Evolutionary conservation across 768 basidiomycete species (phyloP), one percentile per base, ranked within the genome.

Genomic region (Calocera cornea): DNA sequence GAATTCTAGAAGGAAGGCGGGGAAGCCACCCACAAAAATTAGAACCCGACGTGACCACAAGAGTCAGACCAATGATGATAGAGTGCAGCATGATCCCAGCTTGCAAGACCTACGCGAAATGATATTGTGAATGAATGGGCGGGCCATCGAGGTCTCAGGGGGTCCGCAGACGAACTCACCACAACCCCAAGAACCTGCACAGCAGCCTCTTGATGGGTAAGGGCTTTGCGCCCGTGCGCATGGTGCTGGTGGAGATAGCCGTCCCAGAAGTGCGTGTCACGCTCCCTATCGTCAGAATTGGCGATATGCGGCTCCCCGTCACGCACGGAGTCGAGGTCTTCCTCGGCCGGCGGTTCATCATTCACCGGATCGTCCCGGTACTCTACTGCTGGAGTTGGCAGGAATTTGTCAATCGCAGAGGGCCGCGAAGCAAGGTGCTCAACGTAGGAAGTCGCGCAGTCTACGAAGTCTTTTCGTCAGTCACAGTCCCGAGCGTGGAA

Each of bases 1-100:
- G 31, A 60, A 60, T 60, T 60, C 64, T 19, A 49, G 67, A 38
- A 38, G 65, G 69, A 34, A 19, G 1, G 5, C 17, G 68, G 12
- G 19, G 68, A 27, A 65, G 24, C 24, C 34, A 82, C 86, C 68
- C 68, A 89, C 89, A 81, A 69, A 92, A 90, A 65, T 90, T 88
- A 0, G 83, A 71, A 19, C 88, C 87, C 3, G 81, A 78, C 2
- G 87, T 83, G 66, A 92, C 83, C 1, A 88, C 82, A 22, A 92
- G 78, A 2, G 90, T 92, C 24, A 92, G 74, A 1, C 90, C 90
- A 67, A 92, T 89, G 34, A 92, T 83, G 54, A 92, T 74, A 1
- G 90, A 87, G 73, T 93, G 85, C 64, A 94, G 81, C 89, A 94
- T 88, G 72, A 95, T 90, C 54, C 92, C 85, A 1, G 88, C 72